These are phyloP conservation scores for Termitomyces sp. DNA, from an alignment of 768 basidiomycete species.

Conservation along the genomic window DNA sequence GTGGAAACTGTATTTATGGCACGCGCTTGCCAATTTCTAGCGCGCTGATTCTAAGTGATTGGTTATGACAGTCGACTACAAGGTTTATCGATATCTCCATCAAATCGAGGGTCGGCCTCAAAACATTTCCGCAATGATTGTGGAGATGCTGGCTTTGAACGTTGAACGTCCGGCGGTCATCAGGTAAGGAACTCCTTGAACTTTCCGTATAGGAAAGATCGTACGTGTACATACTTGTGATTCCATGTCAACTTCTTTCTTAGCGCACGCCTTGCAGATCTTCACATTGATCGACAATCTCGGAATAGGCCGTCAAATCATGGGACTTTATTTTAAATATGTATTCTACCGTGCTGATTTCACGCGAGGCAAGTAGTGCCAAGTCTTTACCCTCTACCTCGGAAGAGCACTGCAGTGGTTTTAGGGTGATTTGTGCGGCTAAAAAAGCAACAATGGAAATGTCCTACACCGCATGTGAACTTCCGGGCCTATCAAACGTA, in stretches of 20 bases:
- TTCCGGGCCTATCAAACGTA: neutral
- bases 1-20: slow-evolving; percentile 10
- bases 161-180: neutral
- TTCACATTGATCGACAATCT: neutral
- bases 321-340: neutral
- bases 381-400: no score
- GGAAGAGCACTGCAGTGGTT: neutral
- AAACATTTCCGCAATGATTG: neutral
- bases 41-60: neutral
- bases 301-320: neutral
- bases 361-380: neutral
- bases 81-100: neutral
- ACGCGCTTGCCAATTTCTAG: neutral
- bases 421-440: neutral
- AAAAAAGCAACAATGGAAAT: neutral
- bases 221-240: neutral
- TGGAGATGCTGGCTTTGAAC: neutral
- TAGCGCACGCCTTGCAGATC: neutral
- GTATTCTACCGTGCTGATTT: neutral
- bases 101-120: neutral
- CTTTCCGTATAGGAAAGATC: neutral
- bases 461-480: neutral
- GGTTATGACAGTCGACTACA: neutral
- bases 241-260: neutral
- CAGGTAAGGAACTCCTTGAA: neutral